Conservation (phyloP, 2,329 filamentous ascomycete species). For the Epichloe glyceriae region DNA sequence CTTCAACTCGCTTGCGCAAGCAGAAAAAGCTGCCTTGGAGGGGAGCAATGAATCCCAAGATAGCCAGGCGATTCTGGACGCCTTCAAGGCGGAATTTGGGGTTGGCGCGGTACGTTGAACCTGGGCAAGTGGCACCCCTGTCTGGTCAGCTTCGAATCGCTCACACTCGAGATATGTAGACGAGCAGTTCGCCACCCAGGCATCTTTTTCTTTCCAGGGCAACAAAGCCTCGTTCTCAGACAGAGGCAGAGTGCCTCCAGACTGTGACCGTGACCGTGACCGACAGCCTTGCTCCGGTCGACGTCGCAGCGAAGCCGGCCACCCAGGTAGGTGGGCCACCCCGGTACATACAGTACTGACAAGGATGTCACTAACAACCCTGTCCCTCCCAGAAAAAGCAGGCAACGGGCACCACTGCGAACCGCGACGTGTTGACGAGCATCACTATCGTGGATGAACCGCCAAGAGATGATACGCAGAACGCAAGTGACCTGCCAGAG, state of each 20-base stretch:
- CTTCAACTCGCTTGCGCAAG: conserved; percentile 15
- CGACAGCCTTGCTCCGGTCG: neutral
- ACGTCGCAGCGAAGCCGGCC: neutral
- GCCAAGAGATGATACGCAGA: neutral
- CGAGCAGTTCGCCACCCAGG: conserved; percentile 2
- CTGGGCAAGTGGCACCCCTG: neutral
- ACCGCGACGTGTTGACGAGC: conserved; percentile 2
- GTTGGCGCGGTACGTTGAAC: conserved; percentile 24
- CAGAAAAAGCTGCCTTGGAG: conserved; percentile 14
- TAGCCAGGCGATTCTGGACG: conserved; percentile 28
- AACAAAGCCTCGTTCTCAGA: neutral
- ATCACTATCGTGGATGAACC: neutral
- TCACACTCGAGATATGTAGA: neutral
- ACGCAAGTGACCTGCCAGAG: conserved; percentile 1
- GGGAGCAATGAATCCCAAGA: conserved; percentile 29
- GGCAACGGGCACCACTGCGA: neutral
- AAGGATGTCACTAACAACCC: conserved; percentile 3
- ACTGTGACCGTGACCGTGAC: no score
- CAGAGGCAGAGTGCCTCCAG: neutral
- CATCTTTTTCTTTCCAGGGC: neutral
- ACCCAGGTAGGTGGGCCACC: conserved; percentile 1
- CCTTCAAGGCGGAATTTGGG: conserved; percentile 25
- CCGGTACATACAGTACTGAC: neutral
- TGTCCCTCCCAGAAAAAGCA: conserved; percentile 3
- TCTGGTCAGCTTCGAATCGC: neutral